Conservation (phyloP, 306 rosid species). For the Neltuma alba region DNA sequence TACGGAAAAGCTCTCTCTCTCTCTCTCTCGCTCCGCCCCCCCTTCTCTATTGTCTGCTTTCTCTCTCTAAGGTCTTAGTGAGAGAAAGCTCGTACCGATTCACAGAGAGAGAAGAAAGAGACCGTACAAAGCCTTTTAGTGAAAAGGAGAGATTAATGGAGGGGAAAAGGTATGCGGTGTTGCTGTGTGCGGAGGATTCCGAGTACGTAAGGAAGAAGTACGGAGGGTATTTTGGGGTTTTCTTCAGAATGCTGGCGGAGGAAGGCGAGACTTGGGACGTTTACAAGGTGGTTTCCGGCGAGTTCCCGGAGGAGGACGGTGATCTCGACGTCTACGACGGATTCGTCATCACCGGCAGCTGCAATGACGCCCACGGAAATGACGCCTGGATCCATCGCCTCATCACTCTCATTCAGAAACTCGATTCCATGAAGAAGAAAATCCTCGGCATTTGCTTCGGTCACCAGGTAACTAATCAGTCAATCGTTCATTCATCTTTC, state of each 20-base stretch:
- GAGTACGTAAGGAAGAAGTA: constrained; percentile 72
- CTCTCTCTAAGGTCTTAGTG: constrained; percentile 10
- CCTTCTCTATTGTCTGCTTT: neutral
- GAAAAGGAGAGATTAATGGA: neutral
- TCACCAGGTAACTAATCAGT: constrained; percentile 59
- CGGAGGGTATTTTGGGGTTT: constrained; percentile 85
- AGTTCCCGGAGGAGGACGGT: constrained; percentile 57
- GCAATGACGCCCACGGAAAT: constrained; percentile 80
- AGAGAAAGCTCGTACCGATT: neutral
- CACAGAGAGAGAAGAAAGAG: neutral
- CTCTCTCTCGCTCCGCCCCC: neutral
- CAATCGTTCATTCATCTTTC: neutral
- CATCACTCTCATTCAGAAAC: constrained; percentile 43
- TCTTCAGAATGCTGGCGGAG: constrained; percentile 66
- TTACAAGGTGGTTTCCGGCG: constrained; percentile 58
- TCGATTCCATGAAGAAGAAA: constrained; percentile 63
- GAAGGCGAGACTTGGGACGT: constrained; percentile 81
- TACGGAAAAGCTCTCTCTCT: neutral
- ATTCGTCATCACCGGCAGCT: constrained; percentile 83
- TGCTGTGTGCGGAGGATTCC: constrained; percentile 84
- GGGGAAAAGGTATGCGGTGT: constrained; percentile 57
- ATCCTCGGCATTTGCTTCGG: constrained; percentile 91
- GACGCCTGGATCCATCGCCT: constrained; percentile 79
- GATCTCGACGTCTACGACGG: constrained; percentile 52
- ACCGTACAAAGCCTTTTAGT: neutral